These are phyloP conservation scores for Plantago ovata DNA, from an alignment of 257 asterid genomes.

Conservation along the genomic window DNA sequence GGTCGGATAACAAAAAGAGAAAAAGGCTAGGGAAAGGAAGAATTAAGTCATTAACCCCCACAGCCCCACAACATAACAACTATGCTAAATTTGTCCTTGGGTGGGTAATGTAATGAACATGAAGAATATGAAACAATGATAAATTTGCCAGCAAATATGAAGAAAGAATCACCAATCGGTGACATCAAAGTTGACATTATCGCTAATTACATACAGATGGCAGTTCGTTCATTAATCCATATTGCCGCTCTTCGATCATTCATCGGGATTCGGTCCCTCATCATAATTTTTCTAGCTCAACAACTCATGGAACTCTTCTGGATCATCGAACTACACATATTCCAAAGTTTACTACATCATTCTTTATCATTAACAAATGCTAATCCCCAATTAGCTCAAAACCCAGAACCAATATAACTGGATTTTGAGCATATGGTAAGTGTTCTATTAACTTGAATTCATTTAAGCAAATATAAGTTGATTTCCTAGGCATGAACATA, in stretches of 20 bases:
- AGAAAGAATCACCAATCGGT: neutral
- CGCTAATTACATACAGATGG: slow-evolving; percentile 11
- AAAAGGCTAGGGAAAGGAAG: too few species aligned
- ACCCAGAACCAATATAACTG: too few species aligned
- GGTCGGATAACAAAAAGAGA: too few species aligned
- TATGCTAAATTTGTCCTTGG: too few species aligned
- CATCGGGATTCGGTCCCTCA: slow-evolving; percentile 17
- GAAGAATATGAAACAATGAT: neutral
- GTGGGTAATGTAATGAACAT: neutral
- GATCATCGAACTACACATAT: slow-evolving; percentile 1
- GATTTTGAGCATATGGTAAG: too few species aligned
- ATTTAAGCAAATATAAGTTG: too few species aligned
- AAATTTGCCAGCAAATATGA: neutral
- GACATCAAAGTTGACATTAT: slow-evolving; percentile 19
- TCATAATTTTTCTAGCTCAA: slow-evolving; percentile 11
- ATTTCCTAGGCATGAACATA: too few species aligned
- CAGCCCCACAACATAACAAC: too few species aligned
- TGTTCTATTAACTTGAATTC: too few species aligned
- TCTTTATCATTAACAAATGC: neutral
- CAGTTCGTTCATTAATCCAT: slow-evolving; percentile 1
- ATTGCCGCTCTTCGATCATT: slow-evolving; percentile 17
- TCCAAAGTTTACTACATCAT: slow-evolving; percentile 1
- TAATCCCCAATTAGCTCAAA: neutral
- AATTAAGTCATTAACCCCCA: too few species aligned
- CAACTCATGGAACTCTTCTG: slow-evolving; percentile 6